Conservation (phyloP, 2,329 filamentous ascomycete genomes). For the Ophiocordyceps australis region DNA sequence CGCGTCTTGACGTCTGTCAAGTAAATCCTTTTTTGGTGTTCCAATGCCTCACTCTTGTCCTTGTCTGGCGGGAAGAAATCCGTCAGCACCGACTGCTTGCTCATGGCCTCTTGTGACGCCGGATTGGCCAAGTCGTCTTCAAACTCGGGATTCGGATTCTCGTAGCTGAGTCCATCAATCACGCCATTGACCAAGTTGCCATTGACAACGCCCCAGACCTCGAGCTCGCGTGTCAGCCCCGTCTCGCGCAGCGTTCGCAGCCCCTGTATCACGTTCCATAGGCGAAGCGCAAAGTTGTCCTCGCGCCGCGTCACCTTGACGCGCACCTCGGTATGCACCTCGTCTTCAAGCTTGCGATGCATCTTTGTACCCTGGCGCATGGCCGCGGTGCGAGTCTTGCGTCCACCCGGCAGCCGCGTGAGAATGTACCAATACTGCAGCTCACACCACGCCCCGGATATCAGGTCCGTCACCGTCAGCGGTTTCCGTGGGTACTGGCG, state of each 20-base stretch:
- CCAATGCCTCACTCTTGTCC: conserved; percentile 4
- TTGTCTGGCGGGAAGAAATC: conserved; percentile 19
- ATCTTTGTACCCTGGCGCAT: conserved; percentile 73
- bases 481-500: conserved; percentile 60
- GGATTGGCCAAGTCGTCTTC: conserved; percentile 36
- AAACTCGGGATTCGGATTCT: conserved; percentile 54
- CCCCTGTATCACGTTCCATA: conserved; percentile 88
- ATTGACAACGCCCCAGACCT: conserved; percentile 72
- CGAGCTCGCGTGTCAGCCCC: conserved; percentile 57
- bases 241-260: conserved; percentile 53
- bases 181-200: conserved; percentile 75
- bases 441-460: conserved; percentile 89
- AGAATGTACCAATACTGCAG: conserved; percentile 83
- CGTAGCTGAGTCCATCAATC: conserved; percentile 70
- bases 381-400: conserved; percentile 55
- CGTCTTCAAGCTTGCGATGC: conserved; percentile 68
- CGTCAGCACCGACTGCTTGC: conserved; percentile 19
- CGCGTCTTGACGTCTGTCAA: conserved; percentile 83
- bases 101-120: conserved; percentile 8
- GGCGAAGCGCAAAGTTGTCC: conserved; percentile 61
- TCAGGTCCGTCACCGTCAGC: conserved; percentile 73
- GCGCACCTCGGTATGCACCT: conserved; percentile 62
- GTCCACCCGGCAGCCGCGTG: conserved; percentile 50
- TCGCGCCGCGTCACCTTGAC: conserved; percentile 59
- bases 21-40: conserved; percentile 30